These are phyloP conservation scores for Mrakia blollopis DNA, from an alignment of 768 basidiomycete species.

Conservation along the genomic window DNA sequence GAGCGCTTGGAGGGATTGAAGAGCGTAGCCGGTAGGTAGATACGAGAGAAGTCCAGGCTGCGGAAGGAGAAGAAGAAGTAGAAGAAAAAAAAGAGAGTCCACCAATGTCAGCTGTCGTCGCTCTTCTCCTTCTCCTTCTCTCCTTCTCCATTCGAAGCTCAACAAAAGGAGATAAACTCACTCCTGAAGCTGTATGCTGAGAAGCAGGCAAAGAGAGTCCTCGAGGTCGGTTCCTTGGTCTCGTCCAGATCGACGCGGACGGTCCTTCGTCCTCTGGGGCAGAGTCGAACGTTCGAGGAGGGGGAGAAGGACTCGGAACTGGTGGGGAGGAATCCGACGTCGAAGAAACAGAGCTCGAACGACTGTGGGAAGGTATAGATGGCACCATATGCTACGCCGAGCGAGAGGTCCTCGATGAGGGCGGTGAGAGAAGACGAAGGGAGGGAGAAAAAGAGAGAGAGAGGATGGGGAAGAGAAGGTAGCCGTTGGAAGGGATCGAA, in stretches of 20 bases:
- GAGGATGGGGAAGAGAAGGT: neutral
- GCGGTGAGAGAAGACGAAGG: neutral
- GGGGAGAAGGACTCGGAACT: neutral
- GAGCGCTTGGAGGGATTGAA: slow-evolving; percentile 28
- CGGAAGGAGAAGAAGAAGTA: neutral
- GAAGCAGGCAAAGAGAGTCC: slow-evolving; percentile 2
- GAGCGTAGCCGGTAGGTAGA: slow-evolving; percentile 26
- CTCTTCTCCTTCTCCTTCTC: neutral
- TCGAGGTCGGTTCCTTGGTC: slow-evolving; percentile 8
- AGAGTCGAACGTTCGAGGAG: neutral
- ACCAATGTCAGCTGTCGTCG: neutral
- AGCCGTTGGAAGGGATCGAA: neutral
- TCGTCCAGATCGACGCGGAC: neutral
- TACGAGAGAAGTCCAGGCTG: slow-evolving; percentile 26
- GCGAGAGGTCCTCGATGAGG: neutral
- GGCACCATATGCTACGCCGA: neutral
- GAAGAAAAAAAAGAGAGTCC: neutral
- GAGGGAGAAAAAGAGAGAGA: neutral
- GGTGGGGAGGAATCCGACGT: neutral
- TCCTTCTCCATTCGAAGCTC: neutral
- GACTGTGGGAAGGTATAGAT: neutral
- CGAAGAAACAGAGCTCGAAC: neutral
- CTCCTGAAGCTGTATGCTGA: neutral
- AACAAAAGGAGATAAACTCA: neutral
- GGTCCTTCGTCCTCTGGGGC: neutral